Evolutionary conservation across 2,329 filamentous ascomycete genomes (phyloP), one percentile per base, ranked within the genome.

Genomic region (Emericellopsis cladophorae): DNA sequence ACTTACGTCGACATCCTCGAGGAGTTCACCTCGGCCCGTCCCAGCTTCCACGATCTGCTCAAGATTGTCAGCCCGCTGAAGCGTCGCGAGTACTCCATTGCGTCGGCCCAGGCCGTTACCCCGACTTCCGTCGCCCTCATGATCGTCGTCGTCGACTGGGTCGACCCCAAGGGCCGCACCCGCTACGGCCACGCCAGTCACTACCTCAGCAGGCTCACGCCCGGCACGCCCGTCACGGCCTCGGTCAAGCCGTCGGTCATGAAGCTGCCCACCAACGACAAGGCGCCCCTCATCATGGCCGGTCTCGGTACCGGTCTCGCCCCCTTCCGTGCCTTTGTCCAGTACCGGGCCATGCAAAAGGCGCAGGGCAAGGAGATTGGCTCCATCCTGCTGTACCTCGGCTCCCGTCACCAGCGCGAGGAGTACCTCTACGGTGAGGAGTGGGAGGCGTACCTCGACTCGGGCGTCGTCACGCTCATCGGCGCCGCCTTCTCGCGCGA

Each of bases 341-440:
- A 98, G 67, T 92, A 98, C 68, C 90, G 92, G 43, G 92, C 92
- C 39, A 88, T 93, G 78, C 90, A 98, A 60, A 95, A 95, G 69
- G 81, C 87, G n/a, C 86, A 93, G 61, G 92, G 92, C 62, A 89
- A 94, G 68, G 80, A 92, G 44, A 95, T 98, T 50, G 92, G 92
- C 41, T 70, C 87, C 35, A 92, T 96, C 46, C 76, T 98, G 40
- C 69, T 98, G 45, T 98, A 96, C 73, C 90, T 98, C 70, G 92
- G 92, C 48, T 90, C 88, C 15, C 89, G 92, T 40, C 89, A 95
- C 72, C 88, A 95, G 70, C 86, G 89, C 49, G 92, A 98, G 66
- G 92, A 98, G 67, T 98, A 98, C 65, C 81, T 95, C 45, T 98
- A 96, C 57, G 92, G 92, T 46, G 92, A 98, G 63, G 92, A 98